Base-by-base conservation (phyloP, 345 rosid genomes). In the Alliaria petiolata region DNA sequence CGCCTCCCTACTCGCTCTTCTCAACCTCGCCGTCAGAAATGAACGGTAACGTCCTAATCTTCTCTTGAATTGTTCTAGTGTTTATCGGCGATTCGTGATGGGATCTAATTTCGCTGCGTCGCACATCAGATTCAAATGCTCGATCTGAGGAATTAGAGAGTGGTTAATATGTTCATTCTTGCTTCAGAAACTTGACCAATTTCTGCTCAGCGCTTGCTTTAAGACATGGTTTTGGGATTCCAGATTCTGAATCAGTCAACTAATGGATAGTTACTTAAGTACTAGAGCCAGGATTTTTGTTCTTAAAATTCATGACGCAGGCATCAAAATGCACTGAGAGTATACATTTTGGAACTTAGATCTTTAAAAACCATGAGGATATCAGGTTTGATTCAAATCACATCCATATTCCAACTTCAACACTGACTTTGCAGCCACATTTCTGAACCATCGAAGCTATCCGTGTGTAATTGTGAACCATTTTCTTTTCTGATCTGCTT, bases 1-100 rank as follows among this genome's bases (percentile, higher is more conserved):
- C 53, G 83, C 91, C 57, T 86, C 91, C 54, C 89, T 89, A 56
- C 87, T 89, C 20, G 95, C 91, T 22, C 91, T 89, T 56, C 91
- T 89, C 75, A 89, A 86, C 67, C 89, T 89, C 55, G 89, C 91
- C 59, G 95, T 81, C 52, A 82, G 91, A 75, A 84, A 89, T 74
- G 85, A 85, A 58, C 75, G 87, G 88, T 85, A 62, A 38, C 62
- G 54, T 38, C 49, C 65, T 14, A 17, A 26, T 26, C 4, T 3
- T 26, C 28, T 26, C 4, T 26, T 13, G 26, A n/a, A 35, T 17
- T 2, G 12, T 16, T 57, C 28, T 65, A 36, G 47, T 30, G 7
- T 34, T 51, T 25, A 45, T 44, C 16, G 30, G 36, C 47, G 25
- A 12, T 60, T 40, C 3, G 34, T 49, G 54, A 35, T 5, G 7